Conservation (phyloP, 805 yeast species). For the Candida tallmaniae region DNA sequence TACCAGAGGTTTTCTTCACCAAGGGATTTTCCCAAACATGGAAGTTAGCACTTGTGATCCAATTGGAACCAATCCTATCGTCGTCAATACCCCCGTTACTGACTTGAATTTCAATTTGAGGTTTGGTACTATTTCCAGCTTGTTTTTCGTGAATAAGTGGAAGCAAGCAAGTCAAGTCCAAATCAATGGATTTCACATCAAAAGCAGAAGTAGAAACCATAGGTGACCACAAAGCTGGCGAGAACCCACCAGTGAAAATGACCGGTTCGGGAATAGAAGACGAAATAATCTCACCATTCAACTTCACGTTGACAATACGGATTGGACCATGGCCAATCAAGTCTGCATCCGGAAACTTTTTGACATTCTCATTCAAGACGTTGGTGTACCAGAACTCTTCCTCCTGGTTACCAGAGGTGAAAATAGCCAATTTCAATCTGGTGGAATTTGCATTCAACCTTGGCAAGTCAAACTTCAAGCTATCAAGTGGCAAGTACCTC, state of each 20-base stretch:
- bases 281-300: slow-evolving; percentile 57
- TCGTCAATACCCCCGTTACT: slow-evolving; percentile 40
- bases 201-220: slow-evolving; percentile 71
- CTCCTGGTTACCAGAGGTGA: slow-evolving; percentile 68
- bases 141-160: too few species aligned
- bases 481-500: slow-evolving; percentile 40
- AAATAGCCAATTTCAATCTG: slow-evolving; percentile 52
- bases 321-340: slow-evolving; percentile 67
- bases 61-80: slow-evolving; percentile 41
- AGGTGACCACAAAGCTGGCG: slow-evolving; percentile 80
- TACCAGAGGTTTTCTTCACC: slow-evolving; percentile 38
- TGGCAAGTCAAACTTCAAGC: slow-evolving; percentile 39
- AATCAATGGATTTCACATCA: slow-evolving; percentile 64
- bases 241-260: slow-evolving; percentile 75
- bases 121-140: neutral
- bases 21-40: slow-evolving; percentile 48
- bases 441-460: slow-evolving; percentile 52
- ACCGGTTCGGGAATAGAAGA: slow-evolving; percentile 66
- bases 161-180: slow-evolving; percentile 66
- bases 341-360: slow-evolving; percentile 16
- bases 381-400: slow-evolving; percentile 86
- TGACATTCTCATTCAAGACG: slow-evolving; percentile 43
- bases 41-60: slow-evolving; percentile 58
- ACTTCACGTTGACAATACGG: slow-evolving; percentile 58
- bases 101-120: slow-evolving; percentile 42